Evolutionary conservation across 164 flowering plant species (phyloP), one percentile per base, ranked within the genome.

Genomic region (Macadamia integrifolia): DNA sequence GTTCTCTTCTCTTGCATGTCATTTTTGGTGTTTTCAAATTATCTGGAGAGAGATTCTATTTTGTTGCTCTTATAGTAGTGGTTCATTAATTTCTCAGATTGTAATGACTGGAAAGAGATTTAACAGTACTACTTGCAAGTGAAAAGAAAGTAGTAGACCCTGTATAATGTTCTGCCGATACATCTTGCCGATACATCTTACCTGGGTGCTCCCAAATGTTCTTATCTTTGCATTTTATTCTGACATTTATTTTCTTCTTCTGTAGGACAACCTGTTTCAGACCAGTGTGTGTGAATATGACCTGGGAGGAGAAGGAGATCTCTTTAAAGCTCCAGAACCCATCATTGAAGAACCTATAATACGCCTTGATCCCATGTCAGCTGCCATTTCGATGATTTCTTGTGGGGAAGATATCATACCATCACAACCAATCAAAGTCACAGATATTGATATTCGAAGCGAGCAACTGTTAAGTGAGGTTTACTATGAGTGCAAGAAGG

Each of bases 261-360:
- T 68, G 64, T 66, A 86, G 89, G 77, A 69, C 64, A 72, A 80
- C 80, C 69, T 79, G 56, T 28, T 78, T 64, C 84, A 75, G 76
- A 58, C 80, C 57, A 62, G 82, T 23, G 73, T 86, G 69, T 74
- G 79, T 6, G 96, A 91, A 28, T 93, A 89, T 80, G 93, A 89
- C 73, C 69, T 88, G 70, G 93, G 91, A 65, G 96, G 77, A 65
- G 96, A 85, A 81, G 91, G 96, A n/a, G 97, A 93, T 77, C 81
- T 93, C 1, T 93, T 93, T 78, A 88, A 85, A 79, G 98, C 96
- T 66, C 98, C 98, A 1, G 88, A 83, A 59, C 84, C 89, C 0
- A 80, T 89, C 65, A 79, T 93, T 53, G 91, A 89, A 81, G 92
- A 91, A 67, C 82, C 88, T 66, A 6, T 77, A 23, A 64, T 76